Evolutionary conservation across 2,329 filamentous ascomycete species (phyloP).

Genomic region (Fonsecaea multimorphosa): DNA sequence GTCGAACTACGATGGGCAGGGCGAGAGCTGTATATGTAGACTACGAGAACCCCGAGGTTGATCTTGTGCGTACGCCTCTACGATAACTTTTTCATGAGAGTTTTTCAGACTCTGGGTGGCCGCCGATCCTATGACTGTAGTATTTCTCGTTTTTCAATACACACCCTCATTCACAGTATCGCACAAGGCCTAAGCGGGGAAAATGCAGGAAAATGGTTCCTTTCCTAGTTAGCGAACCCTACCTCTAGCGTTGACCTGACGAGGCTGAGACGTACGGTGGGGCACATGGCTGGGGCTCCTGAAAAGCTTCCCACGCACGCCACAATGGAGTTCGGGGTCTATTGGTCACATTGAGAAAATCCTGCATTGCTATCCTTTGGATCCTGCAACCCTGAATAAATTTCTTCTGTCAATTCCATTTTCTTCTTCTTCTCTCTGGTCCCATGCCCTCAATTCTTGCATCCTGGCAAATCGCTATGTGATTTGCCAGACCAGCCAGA

Average conservation of each 20-base stretch:
- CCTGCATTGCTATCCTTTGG: background rate
- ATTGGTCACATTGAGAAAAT: background rate
- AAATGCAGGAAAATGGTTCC: background rate
- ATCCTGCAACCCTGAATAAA: background rate
- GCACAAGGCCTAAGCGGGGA: background rate
- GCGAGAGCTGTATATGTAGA: background rate
- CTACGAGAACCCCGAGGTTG: background rate
- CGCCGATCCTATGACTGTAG: background rate
- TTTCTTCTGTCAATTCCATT: background rate
- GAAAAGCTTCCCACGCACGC: slow-evolving; percentile 1
- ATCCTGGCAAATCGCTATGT: background rate
- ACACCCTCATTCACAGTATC: background rate
- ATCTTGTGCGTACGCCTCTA: background rate
- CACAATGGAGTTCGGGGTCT: background rate
- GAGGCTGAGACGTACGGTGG: background rate
- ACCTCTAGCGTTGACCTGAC: background rate
- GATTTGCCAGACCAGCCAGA: background rate
- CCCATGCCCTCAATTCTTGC: background rate
- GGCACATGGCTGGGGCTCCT: background rate
- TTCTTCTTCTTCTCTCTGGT: background rate
- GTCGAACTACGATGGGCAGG: background rate
- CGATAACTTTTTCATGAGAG: background rate
- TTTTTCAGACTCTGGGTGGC: background rate
- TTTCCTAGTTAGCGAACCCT: background rate
- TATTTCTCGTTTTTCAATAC: background rate